These are phyloP conservation scores for Monsonia emarginata DNA, from an alignment of 441 rosid species.

Conservation along the genomic window DNA sequence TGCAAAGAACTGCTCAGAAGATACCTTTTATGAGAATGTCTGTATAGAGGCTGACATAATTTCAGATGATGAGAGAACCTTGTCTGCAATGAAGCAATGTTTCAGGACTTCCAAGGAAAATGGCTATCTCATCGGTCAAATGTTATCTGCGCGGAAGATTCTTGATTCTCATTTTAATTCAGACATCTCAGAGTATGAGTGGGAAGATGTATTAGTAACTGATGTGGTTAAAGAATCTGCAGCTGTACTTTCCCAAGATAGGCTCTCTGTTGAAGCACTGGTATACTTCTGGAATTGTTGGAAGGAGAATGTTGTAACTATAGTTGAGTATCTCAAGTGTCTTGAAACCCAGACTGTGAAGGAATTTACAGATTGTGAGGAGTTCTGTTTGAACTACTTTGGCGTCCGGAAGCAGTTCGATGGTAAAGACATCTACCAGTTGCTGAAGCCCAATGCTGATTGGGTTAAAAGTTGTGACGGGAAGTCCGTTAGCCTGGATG, in stretches of 20 bases:
- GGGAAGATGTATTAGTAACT: conserved; percentile 26
- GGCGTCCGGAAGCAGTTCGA: conserved; percentile 27
- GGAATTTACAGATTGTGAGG: conserved; percentile 18
- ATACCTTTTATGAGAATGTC: conserved; percentile 20
- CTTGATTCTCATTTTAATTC: conserved; percentile 30
- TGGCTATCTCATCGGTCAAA: conserved; percentile 28
- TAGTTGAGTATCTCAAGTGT: conserved; percentile 22
- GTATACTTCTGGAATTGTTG: conserved; percentile 33
- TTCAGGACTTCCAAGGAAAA: conserved; percentile 23
- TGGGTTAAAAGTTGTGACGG: conserved; percentile 25
- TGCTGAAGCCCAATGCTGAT: conserved; percentile 25
- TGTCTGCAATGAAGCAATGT: conserved; percentile 21
- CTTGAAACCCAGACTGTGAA: conserved; percentile 11
- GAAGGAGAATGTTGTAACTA: conserved; percentile 26
- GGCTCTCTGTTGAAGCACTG: conserved; percentile 25
- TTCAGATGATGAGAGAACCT: conserved; percentile 12
- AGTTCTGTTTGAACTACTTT: conserved; percentile 43
- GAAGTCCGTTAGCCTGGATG: conserved; percentile 18
- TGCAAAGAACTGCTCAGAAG: conserved; percentile 18
- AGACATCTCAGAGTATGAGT: conserved; percentile 18
- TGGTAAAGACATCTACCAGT: conserved; percentile 17
- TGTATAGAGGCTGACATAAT: conserved; percentile 28
- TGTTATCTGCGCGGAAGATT: conserved; percentile 29
- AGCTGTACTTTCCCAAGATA: conserved; percentile 6
- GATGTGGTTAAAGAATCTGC: conserved; percentile 21